These are phyloP conservation scores for Calonectria ilicicola DNA, from an alignment of 2,329 filamentous ascomycete species.

Conservation along the genomic window DNA sequence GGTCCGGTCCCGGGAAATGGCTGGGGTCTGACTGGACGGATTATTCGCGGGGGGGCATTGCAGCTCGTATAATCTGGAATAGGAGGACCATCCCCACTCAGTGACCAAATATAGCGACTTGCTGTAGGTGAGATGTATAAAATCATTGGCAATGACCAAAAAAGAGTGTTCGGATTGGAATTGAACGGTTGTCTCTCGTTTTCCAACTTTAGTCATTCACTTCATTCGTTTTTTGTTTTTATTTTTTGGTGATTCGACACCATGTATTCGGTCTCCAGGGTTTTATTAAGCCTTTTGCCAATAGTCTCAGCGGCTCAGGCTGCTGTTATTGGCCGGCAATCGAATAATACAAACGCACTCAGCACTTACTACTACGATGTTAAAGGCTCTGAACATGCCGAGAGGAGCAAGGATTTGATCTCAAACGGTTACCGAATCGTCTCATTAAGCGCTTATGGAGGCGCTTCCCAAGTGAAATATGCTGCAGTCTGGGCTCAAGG, in stretches of 20 bases:
- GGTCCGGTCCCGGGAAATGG: not conserved
- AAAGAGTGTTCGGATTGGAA: no score
- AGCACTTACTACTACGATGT: constrained; percentile 23
- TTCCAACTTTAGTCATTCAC: not conserved
- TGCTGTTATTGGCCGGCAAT: not conserved
- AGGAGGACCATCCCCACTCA: not conserved
- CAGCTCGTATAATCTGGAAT: not conserved
- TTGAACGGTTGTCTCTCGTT: not conserved
- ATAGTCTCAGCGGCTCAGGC: not conserved
- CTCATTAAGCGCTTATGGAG: constrained; percentile 31
- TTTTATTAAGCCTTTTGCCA: not conserved
- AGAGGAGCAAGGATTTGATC: not conserved
- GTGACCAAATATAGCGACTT: not conserved
- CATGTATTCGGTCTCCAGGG: not conserved
- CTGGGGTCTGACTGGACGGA: not conserved
- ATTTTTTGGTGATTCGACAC: not conserved
- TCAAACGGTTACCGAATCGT: constrained; percentile 15
- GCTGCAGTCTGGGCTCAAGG: constrained; percentile 25
- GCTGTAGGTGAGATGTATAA: not conserved
- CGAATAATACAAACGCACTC: not conserved
- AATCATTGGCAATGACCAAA: not conserved
- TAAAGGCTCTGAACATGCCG: not conserved
- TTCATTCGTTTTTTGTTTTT: not conserved
- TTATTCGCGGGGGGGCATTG: not conserved
- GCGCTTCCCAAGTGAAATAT: constrained; percentile 21